These are phyloP conservation scores for Coemansia sp. DNA, from an alignment of 192 early-diverging fungal species.

Conservation along the genomic window DNA sequence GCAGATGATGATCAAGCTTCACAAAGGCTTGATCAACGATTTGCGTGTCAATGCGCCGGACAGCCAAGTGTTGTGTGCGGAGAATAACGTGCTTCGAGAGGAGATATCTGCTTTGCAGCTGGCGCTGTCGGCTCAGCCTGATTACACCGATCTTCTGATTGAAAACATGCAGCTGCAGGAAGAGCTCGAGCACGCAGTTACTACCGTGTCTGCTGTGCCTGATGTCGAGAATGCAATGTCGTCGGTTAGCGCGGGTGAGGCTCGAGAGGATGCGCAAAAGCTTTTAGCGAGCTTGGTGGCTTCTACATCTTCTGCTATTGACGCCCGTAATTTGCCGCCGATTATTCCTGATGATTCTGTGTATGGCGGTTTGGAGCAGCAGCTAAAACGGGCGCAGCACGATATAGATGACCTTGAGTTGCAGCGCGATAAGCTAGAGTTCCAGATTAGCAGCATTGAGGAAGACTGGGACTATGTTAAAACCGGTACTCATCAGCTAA, in stretches of 20 bases:
- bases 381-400: conserved; percentile 36
- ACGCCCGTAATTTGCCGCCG: conserved; percentile 27
- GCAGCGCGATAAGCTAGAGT: conserved; percentile 51
- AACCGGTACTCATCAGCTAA: conserved; percentile 33
- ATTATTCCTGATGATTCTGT: conserved; percentile 51
- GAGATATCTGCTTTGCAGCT: conserved; percentile 43
- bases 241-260: too few species aligned
- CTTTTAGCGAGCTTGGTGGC: conserved; percentile 28
- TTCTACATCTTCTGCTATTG: conserved; percentile 17
- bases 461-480: conserved; percentile 54
- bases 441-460: conserved; percentile 54
- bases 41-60: conserved; percentile 30
- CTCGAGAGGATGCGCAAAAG: conserved; percentile 15
- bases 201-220: neutral
- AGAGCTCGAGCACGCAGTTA: conserved; percentile 18
- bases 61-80: conserved; percentile 29
- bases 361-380: conserved; percentile 39
- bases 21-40: conserved; percentile 27
- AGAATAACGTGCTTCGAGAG: conserved; percentile 45
- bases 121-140: conserved; percentile 42
- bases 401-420: conserved; percentile 47
- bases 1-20: conserved; percentile 44
- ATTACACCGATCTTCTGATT: conserved; percentile 40
- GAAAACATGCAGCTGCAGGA: conserved; percentile 50
- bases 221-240: neutral